Base-by-base conservation (phyloP, 805 yeast species). In the Middelhovenomyces tepae region DNA sequence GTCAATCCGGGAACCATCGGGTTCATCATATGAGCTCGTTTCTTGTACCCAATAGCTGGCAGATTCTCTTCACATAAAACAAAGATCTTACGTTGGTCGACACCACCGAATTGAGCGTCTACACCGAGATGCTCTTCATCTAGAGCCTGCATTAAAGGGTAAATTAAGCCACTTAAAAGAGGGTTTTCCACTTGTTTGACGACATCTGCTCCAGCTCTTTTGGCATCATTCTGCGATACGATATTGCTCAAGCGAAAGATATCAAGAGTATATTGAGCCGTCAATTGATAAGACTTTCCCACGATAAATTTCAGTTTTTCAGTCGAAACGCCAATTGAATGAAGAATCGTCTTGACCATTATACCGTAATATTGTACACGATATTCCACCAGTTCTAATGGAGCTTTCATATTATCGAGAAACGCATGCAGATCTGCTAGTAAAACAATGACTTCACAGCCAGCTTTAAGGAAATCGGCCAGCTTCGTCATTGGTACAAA, bases 161-260 rank as follows among this genome's bases (percentile, higher is more conserved):
- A 91, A 47, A 91, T 85, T 57, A 91, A 73, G 6, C 98, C 98
- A 25, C 89, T 75, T 39, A 91, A 71, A 46, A 86, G 71, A 24
- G 99, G 98, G 60, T 87, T 87, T 22, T 84, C 76, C 29, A 87
- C 96, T 65, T 91, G 98, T 57, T 91, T 91, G 42, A 91, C 99
- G 36, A 91, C 99, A 60, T 91, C 99, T 7, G 99, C 97, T 57
- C 99, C 99, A 2, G 99, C 99, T 59, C 98, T 77, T 65, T 84
- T 84, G 39, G 97, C 95, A 56, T 87, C 97, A 56, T 89, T 87
- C 62, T 84, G 95, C 16, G 94, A 77, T 18, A 85, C 95, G 28
- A 65, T 57, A 57, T 89, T 91, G 29, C 93, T 71, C 53, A 91
- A 59, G 58, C 75, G 77, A 73, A 87, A 91, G 26, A 91, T 61